Base-by-base conservation (phyloP, 75 land plant species). In the Adiantum capillusveneris region DNA sequence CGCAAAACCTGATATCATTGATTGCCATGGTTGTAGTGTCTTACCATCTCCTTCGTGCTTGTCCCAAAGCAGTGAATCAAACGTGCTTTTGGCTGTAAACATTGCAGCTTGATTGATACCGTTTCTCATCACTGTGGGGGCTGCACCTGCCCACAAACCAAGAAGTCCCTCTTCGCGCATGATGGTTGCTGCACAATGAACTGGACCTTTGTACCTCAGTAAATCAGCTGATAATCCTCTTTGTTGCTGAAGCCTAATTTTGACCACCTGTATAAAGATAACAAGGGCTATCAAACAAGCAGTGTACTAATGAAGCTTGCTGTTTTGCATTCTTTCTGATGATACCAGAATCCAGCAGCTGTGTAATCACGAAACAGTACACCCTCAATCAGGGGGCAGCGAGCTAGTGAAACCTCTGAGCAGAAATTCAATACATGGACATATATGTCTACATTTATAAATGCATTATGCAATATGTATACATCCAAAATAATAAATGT, bases 61-160 rank as follows among this genome's bases (percentile, higher is more conserved):
- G 60, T 84, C 70, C 98, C 98, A 94, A 42, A 94, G 68, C 25
- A 90, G 0, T 1, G 44, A 46, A 65, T 94, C 98, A 58, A 81
- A 84, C 28, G 80, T 68, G 62, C 90, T 86, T 57, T 94, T 94
- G 53, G 91, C 90, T 6, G 96, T 81, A 64, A 94, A 94, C 98
- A 94, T 94, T 60, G 87, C 98, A 44, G 98, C 81, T 57, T 94
- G 98, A 55, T 94, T 94, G 34, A 89, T 90, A 12, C 98, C 98
- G 64, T 94, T 94, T 12, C 98, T 87, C 85, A 94, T 86, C 26
- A 94, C 87, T 31, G 98, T 94, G 44, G 98, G 98, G 17, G 87
- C 74, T 45, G 96, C 98, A 7, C 98, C 98, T 25, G 98, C 78
- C 98, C 98, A 94, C 41, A 94, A 79, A 0, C 98, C 96, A 25